phyloP scores from a whole-genome alignment of 2,329 filamentous ascomycete genomes.

The Aureobasidium namibiae region DNA sequence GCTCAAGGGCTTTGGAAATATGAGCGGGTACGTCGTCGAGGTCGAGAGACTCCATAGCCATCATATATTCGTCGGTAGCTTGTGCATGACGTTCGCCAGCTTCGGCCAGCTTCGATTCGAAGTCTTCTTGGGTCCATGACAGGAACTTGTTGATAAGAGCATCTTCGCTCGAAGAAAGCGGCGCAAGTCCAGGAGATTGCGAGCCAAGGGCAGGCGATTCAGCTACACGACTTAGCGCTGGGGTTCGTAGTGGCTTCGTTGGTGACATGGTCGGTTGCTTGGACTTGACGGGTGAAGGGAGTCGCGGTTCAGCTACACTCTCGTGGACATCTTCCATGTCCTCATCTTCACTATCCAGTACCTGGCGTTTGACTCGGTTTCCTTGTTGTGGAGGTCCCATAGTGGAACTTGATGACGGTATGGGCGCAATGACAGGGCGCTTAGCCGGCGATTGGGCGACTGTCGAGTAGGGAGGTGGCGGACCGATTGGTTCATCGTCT shows the following conservation, averaged over 20 bases:
- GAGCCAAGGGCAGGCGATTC: not conserved
- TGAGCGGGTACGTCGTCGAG: slow-evolving; percentile 7
- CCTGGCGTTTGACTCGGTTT: not conserved
- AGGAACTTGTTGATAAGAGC: slow-evolving; percentile 5
- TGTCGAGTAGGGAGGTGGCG: slow-evolving; percentile 39
- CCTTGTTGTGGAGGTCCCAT: not conserved
- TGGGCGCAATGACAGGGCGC: not conserved
- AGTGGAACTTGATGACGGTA: slow-evolving; percentile 12
- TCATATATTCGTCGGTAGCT: slow-evolving; percentile 12
- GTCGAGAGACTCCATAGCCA: slow-evolving; percentile 10
- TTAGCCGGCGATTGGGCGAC: slow-evolving; percentile 19
- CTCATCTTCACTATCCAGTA: slow-evolving; percentile 11
- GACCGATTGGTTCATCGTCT: slow-evolving; percentile 21
- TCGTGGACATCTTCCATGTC: slow-evolving; percentile 7
- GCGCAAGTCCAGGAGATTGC: not conserved
- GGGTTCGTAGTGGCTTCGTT: slow-evolving; percentile 1
- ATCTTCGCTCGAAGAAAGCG: slow-evolving; percentile 4
- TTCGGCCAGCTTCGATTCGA: not conserved
- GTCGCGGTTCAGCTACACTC: slow-evolving; percentile 4
- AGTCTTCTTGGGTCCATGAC: slow-evolving; percentile 4
- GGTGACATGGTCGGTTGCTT: slow-evolving; percentile 7
- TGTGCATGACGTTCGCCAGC: not conserved
- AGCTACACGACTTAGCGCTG: not conserved
- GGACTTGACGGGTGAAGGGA: slow-evolving; percentile 6
- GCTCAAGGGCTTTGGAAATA: not conserved